These are phyloP conservation scores for Funneliformis caledonium DNA, from an alignment of 371 early-diverging fungal species.

Conservation along the genomic window DNA sequence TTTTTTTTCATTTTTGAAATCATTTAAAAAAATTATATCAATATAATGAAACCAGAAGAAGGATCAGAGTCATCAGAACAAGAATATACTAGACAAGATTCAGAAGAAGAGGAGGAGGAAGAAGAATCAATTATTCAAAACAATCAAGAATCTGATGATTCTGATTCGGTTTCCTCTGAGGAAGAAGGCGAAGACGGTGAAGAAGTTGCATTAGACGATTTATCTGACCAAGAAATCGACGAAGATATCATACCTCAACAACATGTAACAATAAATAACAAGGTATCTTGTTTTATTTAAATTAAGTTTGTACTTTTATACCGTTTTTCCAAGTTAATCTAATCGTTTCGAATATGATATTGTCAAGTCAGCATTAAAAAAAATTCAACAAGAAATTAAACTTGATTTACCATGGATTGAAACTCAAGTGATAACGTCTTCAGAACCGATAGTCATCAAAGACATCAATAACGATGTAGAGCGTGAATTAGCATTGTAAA, in stretches of 20 bases:
- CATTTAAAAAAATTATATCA: too few species aligned
- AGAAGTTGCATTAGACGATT: conserved; percentile 53
- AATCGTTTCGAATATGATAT: background rate
- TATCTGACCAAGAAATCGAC: conserved; percentile 44
- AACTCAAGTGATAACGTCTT: conserved; percentile 73
- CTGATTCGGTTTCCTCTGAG: conserved; percentile 22
- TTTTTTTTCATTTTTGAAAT: too few species aligned
- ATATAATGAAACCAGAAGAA: too few species aligned
- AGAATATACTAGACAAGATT: too few species aligned
- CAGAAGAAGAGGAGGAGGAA: background rate
- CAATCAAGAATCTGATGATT: background rate
- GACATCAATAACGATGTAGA: conserved; percentile 86
- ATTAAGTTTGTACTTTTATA: too few species aligned
- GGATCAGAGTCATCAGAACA: too few species aligned
- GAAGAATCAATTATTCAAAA: background rate
- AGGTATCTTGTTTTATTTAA: conserved; percentile 52
- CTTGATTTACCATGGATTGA: conserved; percentile 83
- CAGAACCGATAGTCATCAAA: conserved; percentile 58
- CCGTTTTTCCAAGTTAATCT: background rate
- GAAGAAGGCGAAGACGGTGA: conserved; percentile 47
- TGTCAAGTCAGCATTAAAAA: conserved; percentile 61
- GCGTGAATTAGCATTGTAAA: conserved; percentile 86
- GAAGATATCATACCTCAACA: conserved; percentile 68
- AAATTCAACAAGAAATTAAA: conserved; percentile 68
- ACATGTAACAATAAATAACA: conserved; percentile 71